phyloP scores from a whole-genome alignment of 2,329 filamentous ascomycete genomes.

The Stachybotrys chlorohalonatus region DNA sequence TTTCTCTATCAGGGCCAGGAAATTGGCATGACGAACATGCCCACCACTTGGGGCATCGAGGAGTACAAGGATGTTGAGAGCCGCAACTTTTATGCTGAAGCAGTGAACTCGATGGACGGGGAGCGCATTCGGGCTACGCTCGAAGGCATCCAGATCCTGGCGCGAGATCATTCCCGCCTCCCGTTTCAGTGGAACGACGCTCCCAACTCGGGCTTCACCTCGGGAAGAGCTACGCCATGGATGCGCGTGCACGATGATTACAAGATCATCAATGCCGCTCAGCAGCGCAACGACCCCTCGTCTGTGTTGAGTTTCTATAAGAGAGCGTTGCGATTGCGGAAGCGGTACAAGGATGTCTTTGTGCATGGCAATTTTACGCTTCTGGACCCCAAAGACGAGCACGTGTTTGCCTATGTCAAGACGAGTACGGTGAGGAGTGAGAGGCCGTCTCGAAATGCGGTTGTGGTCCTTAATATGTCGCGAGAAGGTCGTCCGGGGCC shows the following conservation, averaged over 20 bases:
- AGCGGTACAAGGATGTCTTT: conserved; percentile 48
- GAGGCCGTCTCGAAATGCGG: conserved; percentile 17
- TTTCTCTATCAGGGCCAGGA: conserved; percentile 55
- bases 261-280: conserved; percentile 43
- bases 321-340: conserved; percentile 39
- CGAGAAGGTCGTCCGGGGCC: conserved; percentile 17
- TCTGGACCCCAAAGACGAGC: conserved; percentile 37
- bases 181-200: conserved; percentile 58
- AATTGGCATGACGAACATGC: conserved; percentile 51
- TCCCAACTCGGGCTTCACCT: conserved; percentile 53
- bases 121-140: conserved; percentile 35
- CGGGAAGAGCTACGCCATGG: conserved; percentile 42
- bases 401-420: conserved; percentile 48
- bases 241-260: conserved; percentile 58
- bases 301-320: conserved; percentile 54
- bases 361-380: conserved; percentile 53
- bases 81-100: conserved; percentile 40
- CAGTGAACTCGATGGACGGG: conserved; percentile 22
- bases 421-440: conserved; percentile 2
- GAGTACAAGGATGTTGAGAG: conserved; percentile 48
- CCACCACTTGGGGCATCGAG: conserved; percentile 37
- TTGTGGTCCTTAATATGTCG: conserved; percentile 40
- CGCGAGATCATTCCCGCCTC: conserved; percentile 53
- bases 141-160: conserved; percentile 45
- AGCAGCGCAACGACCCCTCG: conserved; percentile 31